Evolutionary conservation across 805 yeast species (phyloP).

Genomic region (Maudiozyma barnettii): DNA sequence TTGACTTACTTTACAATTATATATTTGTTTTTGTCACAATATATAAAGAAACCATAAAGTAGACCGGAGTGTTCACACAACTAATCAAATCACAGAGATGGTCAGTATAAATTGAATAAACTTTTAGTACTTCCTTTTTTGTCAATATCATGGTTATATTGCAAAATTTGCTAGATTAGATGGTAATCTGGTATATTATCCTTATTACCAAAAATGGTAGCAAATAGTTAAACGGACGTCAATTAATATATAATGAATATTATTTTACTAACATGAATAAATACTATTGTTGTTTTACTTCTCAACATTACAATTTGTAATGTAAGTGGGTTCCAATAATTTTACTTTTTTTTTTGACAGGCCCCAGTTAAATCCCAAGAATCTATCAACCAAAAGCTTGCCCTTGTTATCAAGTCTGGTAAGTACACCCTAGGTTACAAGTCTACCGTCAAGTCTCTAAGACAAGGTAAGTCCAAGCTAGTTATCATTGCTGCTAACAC

Average conservation of each 20-base stretch:
- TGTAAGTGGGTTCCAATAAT: neutral
- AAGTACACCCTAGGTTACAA: constrained; percentile 99
- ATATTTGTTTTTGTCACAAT: neutral
- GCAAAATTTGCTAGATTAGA: no score
- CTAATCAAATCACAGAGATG: constrained; percentile 76
- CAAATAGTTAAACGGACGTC: no score
- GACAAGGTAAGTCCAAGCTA: constrained; percentile 98
- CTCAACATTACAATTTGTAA: neutral
- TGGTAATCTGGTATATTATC: no score
- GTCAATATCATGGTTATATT: no score
- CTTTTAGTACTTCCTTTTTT: neutral
- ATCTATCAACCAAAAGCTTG: constrained; percentile 95
- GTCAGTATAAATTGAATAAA: constrained; percentile 51
- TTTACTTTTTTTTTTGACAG: constrained; percentile 30
- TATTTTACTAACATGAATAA: neutral
- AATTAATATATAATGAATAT: neutral
- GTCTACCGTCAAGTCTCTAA: constrained; percentile 94
- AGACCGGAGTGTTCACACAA: constrained; percentile 85
- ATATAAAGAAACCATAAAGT: constrained; percentile 6
- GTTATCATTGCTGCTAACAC: constrained; percentile 98
- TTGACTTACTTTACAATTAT: neutral
- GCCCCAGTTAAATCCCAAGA: constrained; percentile 93
- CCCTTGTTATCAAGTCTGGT: constrained; percentile 97
- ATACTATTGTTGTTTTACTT: constrained; percentile 2
- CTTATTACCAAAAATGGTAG: no score